Evolutionary conservation across 1,139 yeast species (phyloP).

Genomic region (Sugiyamaella castrensis): DNA sequence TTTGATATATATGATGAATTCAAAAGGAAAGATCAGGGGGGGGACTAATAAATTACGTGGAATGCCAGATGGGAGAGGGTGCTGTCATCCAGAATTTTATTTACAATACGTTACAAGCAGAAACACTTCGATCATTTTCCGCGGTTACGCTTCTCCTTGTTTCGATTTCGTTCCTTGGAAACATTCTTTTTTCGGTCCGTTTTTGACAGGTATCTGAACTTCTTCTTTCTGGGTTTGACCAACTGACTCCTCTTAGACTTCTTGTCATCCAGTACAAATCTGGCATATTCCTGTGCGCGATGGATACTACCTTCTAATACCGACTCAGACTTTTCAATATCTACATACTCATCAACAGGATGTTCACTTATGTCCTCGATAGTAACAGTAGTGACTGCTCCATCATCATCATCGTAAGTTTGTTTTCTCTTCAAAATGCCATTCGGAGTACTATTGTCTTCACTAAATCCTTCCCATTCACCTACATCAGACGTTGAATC

Average conservation of each 20-base stretch:
- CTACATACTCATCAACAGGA: constrained; percentile 30
- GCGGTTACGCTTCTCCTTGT: constrained; percentile 6
- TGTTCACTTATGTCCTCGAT: constrained; percentile 30
- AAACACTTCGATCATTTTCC: no score
- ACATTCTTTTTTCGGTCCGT: constrained; percentile 69
- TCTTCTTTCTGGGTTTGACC: constrained; percentile 52
- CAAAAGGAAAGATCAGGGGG: no score
- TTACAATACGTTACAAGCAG: no score
- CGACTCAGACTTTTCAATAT: constrained; percentile 32
- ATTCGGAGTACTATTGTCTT: constrained; percentile 24
- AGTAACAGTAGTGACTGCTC: constrained; percentile 31
- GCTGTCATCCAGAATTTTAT: no score
- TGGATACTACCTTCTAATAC: constrained; percentile 38
- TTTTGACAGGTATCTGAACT: constrained; percentile 81
- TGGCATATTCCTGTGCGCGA: constrained; percentile 36
- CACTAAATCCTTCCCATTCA: constrained; percentile 40
- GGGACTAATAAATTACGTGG: no score
- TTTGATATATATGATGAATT: no score
- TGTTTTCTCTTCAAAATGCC: constrained; percentile 68
- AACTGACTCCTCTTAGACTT: constrained; percentile 16
- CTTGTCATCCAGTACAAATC: constrained; percentile 24
- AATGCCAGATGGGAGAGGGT: no score
- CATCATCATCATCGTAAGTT: constrained; percentile 36
- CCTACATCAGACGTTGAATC: constrained; percentile 26
- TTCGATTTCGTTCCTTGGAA: constrained; percentile 35